These are phyloP conservation scores for Polyporus tsugae DNA, from an alignment of 1,284 basidiomycete genomes.

Conservation along the genomic window DNA sequence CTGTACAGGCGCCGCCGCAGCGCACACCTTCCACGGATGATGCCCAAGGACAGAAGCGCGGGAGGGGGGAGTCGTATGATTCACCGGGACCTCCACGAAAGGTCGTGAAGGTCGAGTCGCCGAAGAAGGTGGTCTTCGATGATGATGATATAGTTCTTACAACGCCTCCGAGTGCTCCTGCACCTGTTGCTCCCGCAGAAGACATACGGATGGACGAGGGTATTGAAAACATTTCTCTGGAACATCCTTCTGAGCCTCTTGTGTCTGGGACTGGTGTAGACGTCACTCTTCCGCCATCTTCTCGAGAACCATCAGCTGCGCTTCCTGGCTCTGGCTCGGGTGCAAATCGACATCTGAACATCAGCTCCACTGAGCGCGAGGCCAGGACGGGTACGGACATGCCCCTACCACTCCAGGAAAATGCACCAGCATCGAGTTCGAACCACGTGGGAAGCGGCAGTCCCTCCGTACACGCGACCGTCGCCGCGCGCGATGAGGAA, in stretches of 20 bases:
- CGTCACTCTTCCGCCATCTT: neutral
- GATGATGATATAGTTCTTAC: conserved; percentile 9
- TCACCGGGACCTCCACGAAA: neutral
- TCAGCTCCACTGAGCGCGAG: neutral
- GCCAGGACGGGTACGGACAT: neutral
- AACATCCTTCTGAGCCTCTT: conserved; percentile 6
- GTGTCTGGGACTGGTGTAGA: neutral
- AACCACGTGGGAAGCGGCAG: neutral
- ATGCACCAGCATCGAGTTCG: neutral
- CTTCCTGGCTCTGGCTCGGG: neutral
- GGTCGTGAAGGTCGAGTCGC: conserved; percentile 1
- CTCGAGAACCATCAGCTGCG: conserved; percentile 1
- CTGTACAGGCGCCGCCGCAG: conserved; percentile 11
- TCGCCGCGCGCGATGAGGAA: neutral
- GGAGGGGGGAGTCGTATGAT: neutral
- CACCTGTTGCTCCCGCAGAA: neutral
- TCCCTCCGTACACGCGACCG: neutral
- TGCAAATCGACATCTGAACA: neutral
- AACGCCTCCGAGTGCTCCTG: neutral
- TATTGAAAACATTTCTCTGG: neutral
- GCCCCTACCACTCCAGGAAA: neutral
- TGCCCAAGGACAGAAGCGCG: conserved; percentile 10
- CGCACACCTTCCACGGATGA: neutral
- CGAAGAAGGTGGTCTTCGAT: conserved; percentile 7
- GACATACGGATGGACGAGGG: neutral